phyloP scores from a whole-genome alignment of 257 asterid genomes.

The Buddleja alternifolia region DNA sequence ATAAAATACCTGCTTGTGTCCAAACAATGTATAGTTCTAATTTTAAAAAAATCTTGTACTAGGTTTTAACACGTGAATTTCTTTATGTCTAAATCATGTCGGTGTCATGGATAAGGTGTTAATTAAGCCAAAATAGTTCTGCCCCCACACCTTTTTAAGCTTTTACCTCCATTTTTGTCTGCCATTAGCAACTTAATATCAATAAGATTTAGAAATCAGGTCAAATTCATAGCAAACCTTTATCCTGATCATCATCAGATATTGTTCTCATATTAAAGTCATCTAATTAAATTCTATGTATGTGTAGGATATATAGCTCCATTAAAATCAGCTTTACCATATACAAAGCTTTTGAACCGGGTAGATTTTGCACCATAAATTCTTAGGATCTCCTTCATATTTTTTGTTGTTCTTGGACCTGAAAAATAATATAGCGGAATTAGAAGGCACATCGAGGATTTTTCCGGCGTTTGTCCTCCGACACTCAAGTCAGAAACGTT shows the following conservation, averaged over 20 bases:
- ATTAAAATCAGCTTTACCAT: too few relatives aligned
- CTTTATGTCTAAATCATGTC: slow-evolving; percentile 2
- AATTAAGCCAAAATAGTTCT: neutral
- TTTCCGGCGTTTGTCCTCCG: too few relatives aligned
- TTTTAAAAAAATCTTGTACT: slow-evolving; percentile 1
- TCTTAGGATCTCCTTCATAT: too few relatives aligned
- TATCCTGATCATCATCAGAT: neutral
- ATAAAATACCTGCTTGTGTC: neutral
- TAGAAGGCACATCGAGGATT: too few relatives aligned
- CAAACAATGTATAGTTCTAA: neutral
- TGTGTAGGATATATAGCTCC: too few relatives aligned
- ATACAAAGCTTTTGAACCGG: too few relatives aligned
- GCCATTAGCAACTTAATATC: neutral
- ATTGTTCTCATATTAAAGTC: neutral
- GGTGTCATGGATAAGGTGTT: neutral
- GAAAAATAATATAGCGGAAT: too few relatives aligned
- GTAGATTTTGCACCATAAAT: too few relatives aligned
- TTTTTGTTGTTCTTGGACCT: too few relatives aligned
- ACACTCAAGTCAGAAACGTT: too few relatives aligned
- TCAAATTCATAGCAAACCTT: neutral
- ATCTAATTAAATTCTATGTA: too few relatives aligned
- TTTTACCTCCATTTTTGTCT: neutral
- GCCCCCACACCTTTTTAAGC: neutral
- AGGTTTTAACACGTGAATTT: neutral
- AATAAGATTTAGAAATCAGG: neutral